Base-by-base conservation (phyloP, 257 asterid genomes). In the Cordia subcordata region DNA sequence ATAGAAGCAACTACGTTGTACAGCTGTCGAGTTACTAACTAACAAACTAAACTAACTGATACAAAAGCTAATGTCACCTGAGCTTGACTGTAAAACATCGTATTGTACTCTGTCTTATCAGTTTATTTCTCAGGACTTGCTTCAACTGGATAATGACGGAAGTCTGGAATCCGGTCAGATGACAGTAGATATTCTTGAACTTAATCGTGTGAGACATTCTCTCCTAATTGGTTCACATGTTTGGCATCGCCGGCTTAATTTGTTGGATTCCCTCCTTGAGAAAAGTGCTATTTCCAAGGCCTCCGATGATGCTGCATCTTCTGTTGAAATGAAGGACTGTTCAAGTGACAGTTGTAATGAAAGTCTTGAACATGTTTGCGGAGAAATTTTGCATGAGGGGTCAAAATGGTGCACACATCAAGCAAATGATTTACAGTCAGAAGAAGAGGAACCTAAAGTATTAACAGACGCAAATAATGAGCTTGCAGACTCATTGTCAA, bases 141-240 rank as follows among this genome's bases (percentile, higher is more conserved):
- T 88, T 68, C 77, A 66, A 44, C 54, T 71, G 12, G 63, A 74
- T 55, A 79, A 67, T 49, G 54, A 60, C 60, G 79, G 69, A 55
- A 46, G 47, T 56, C 62, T 59, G 1, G 71, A 74, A 27, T 66
- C 42, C 17, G 75, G 51, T 51, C 80, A 57, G 73, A 62, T 67
- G 13, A 60, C 73, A 57, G 0, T 79, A 16, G 95, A 88, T 78
- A 84, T 88, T 70, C 92, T 88, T 58, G 94, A 82, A 70, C 80
- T 88, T 18, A 92, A 92, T 72, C 86, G 77, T 32, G 49, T 84
- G 79, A 79, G 93, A 57, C 94, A 79, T 67, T 82, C 94, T 32
- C 93, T 92, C 56, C 49, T 92, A 32, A 64, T 74, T 49, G 71
- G 81, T 70, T 82, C 94, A n/a, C 87, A 68, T 22, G 71, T 72